Percentiles rank a stretch among this genome's conserved stretches.
Conservation (phyloP, 768 basidiomycete genomes). For the Lactarius sanguifluus region DNA sequence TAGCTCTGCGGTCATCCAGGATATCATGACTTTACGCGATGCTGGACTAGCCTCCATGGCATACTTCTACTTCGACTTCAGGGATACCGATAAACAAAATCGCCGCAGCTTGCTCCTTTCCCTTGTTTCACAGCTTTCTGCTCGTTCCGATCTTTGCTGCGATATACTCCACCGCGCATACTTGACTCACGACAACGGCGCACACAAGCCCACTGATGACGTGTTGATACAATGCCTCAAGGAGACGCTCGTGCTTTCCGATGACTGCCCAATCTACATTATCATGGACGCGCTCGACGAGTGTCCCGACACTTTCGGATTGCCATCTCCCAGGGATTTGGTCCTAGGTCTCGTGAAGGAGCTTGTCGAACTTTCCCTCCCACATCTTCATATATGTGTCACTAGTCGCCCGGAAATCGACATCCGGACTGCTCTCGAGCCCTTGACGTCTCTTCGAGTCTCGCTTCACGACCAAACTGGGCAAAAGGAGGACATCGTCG, state of each 20-base stretch:
- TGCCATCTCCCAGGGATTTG: neutral
- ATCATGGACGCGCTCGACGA: conserved; percentile 2
- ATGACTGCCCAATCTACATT: neutral
- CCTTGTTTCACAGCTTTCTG: neutral
- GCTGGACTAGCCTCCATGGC: neutral
- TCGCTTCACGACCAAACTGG: neutral
- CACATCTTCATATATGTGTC: neutral
- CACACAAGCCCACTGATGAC: neutral
- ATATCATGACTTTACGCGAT: neutral
- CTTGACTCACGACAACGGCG: neutral
- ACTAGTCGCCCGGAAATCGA: neutral
- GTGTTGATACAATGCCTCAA: neutral
- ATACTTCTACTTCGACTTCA: neutral
- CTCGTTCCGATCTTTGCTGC: neutral
- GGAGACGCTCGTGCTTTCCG: neutral
- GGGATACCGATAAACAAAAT: neutral
- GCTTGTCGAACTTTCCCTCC: neutral
- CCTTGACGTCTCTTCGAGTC: neutral
- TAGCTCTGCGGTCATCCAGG: neutral
- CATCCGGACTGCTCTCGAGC: neutral
- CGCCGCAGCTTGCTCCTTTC: neutral
- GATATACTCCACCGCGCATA: neutral
- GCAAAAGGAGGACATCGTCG: neutral
- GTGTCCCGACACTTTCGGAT: neutral
- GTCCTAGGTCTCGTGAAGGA: neutral